Percentiles rank a stretch among this genome's conserved stretches.
Conservation (phyloP, 148 eudicot species). For the Vaccinium darrowii region DNA sequence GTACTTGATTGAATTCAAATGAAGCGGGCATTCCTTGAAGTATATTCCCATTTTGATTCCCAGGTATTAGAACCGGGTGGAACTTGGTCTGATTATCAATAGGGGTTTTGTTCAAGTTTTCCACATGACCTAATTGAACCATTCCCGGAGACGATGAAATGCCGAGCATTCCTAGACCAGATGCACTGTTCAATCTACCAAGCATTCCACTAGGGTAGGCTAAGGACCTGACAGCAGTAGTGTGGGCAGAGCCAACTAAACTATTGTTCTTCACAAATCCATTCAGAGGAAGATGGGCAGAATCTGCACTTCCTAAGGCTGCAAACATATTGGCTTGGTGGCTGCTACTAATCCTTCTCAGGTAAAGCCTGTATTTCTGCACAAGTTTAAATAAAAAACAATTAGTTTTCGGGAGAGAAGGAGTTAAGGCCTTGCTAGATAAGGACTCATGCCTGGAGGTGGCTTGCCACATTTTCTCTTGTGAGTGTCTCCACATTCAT, state of each 20-base stretch:
- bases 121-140: conserved; percentile 42
- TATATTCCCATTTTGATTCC: conserved; percentile 40
- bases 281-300: conserved; percentile 38
- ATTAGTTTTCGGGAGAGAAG: background rate
- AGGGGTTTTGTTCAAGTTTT: conserved; percentile 30
- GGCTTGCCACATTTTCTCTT: conserved; percentile 97
- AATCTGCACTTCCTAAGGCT: conserved; percentile 50
- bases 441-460: conserved; percentile 61
- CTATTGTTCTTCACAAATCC: conserved; percentile 31
- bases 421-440: background rate
- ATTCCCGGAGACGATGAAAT: conserved; percentile 46
- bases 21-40: conserved; percentile 57
- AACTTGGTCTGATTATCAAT: conserved; percentile 26
- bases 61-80: conserved; percentile 29
- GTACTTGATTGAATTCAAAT: conserved; percentile 43
- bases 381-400: background rate
- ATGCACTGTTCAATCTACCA: conserved; percentile 50
- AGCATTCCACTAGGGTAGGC: conserved; percentile 33
- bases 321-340: conserved; percentile 68
- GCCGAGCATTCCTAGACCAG: conserved; percentile 40
- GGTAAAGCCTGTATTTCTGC: conserved; percentile 72
- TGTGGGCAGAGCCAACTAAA: conserved; percentile 30
- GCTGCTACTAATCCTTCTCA: conserved; percentile 50
- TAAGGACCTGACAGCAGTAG: conserved; percentile 36
- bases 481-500: conserved; percentile 89